Evolutionary conservation across 2,329 filamentous ascomycete species (phyloP).

Genomic region (Hymenoscyphus scutula): DNA sequence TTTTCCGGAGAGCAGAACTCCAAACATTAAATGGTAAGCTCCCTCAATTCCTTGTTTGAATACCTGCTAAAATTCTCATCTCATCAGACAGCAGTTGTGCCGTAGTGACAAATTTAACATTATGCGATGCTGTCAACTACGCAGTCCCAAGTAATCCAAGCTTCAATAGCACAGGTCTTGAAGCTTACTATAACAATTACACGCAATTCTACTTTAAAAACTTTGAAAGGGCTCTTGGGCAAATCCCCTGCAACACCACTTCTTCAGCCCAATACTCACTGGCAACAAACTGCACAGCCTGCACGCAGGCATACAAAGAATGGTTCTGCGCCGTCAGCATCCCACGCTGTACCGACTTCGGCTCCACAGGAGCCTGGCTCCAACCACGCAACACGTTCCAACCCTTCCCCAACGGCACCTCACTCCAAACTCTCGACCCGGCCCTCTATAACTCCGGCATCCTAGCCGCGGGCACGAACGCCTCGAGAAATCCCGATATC

Average conservation of each 20-base stretch:
- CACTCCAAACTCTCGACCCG: conserved; percentile 45
- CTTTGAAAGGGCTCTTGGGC: conserved; percentile 78
- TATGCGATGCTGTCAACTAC: conserved; percentile 87
- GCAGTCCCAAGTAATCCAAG: conserved; percentile 79
- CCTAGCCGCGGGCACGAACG: conserved; percentile 40
- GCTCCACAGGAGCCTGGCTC: conserved; percentile 46
- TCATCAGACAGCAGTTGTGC: conserved; percentile 81
- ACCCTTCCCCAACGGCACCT: conserved; percentile 67
- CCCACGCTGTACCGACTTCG: conserved; percentile 86
- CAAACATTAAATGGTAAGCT: conserved; percentile 70
- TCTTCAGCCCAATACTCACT: conserved; percentile 77
- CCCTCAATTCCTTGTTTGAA: conserved; percentile 4
- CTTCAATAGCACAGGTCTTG: conserved; percentile 60
- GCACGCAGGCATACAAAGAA: conserved; percentile 77
- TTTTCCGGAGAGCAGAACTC: conserved; percentile 73
- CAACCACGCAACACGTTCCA: conserved; percentile 70
- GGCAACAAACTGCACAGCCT: conserved; percentile 71
- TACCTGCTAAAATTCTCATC: conserved; percentile 16
- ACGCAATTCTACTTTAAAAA: conserved; percentile 68
- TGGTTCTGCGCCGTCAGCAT: conserved; percentile 96
- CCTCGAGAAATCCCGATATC: conserved; percentile 69
- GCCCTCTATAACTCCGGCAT: conserved; percentile 33
- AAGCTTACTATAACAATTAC: conserved; percentile 73
- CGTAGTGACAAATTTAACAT: conserved; percentile 80
- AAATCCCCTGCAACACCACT: conserved; percentile 80